Percentiles rank a stretch among this genome's conserved stretches.
Evolutionary conservation across 257 asterid species (phyloP).

Genomic region (Solanum tacnaense): DNA sequence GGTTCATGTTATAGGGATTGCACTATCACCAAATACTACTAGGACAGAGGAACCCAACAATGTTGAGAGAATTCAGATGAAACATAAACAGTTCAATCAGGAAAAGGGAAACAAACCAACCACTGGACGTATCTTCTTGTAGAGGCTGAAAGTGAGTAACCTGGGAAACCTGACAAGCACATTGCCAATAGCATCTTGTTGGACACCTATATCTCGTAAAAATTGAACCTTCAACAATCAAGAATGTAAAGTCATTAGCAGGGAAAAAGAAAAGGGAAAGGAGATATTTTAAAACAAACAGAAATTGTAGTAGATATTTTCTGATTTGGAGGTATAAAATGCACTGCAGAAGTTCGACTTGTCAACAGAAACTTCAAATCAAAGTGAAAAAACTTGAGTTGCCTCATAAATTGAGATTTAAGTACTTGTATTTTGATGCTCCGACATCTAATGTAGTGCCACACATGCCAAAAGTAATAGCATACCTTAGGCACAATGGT

Average conservation of each 20-base stretch:
- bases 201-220: slow-evolving; percentile 74
- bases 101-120: slow-evolving; percentile 17
- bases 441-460: background rate
- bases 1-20: background rate
- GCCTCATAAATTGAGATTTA: background rate
- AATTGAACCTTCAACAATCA: slow-evolving; percentile 56
- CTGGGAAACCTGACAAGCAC: slow-evolving; percentile 72
- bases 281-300: background rate
- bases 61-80: background rate
- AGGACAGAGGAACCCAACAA: background rate
- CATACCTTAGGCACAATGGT: slow-evolving; percentile 85
- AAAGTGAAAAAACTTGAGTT: background rate
- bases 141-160: slow-evolving; percentile 73
- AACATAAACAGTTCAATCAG: background rate
- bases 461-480: background rate
- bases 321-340: background rate
- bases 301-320: background rate
- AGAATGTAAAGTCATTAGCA: background rate
- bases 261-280: background rate
- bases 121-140: slow-evolving; percentile 91
- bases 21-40: background rate
- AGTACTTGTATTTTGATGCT: background rate
- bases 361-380: background rate
- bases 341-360: background rate
- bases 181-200: slow-evolving; percentile 59